Conservation (phyloP, 148 eudicot species). For the Cornus florida region DNA sequence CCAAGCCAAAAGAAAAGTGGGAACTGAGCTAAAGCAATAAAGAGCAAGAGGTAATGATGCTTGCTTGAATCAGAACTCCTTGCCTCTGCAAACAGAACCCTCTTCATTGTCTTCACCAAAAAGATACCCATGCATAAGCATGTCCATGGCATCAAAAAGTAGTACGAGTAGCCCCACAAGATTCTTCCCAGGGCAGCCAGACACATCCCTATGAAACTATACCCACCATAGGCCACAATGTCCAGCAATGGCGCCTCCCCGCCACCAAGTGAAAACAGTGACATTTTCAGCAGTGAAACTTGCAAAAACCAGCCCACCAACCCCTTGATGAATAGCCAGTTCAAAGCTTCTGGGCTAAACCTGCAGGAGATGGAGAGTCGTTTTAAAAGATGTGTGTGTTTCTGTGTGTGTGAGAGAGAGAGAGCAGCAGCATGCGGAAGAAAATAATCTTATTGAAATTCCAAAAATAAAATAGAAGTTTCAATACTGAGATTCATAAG, state of each 20-base stretch:
- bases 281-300: conserved; percentile 63
- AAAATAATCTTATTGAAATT: background rate
- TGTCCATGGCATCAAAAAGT: conserved; percentile 54
- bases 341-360: conserved; percentile 34
- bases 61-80: conserved; percentile 65
- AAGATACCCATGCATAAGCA: conserved; percentile 70
- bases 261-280: conserved; percentile 57
- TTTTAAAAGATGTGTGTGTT: background rate
- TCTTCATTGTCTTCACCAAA: conserved; percentile 68
- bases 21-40: conserved; percentile 72
- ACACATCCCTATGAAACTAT: conserved; percentile 60
- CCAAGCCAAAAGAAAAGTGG: conserved; percentile 81
- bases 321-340: conserved; percentile 32
- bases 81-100: conserved; percentile 73
- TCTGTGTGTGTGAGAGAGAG: background rate
- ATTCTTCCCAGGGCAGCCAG: conserved; percentile 56
- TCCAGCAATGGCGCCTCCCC: conserved; percentile 71
- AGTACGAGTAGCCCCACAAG: conserved; percentile 54
- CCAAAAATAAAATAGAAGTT: background rate
- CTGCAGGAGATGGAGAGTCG: conserved; percentile 9
- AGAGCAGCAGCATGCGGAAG: conserved; percentile 4
- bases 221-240: conserved; percentile 73
- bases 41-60: conserved; percentile 63
- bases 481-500: background rate
- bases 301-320: conserved; percentile 43